Base-by-base conservation (phyloP, 2,329 filamentous ascomycete species). In the Chrysoporthe cubensis region DNA sequence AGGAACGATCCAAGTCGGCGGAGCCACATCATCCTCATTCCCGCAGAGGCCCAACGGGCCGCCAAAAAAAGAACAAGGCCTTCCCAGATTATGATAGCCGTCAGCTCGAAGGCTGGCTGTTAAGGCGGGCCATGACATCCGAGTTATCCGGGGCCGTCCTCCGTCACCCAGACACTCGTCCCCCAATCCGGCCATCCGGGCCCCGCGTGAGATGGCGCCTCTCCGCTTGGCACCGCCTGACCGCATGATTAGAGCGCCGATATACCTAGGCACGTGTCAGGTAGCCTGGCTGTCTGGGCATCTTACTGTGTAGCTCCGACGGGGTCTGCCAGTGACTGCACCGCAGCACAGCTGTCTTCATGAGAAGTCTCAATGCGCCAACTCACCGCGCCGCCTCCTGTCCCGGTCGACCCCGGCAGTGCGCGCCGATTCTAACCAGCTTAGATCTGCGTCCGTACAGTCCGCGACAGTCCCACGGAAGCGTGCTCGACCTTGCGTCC, bases 51-150 rank as follows among this genome's bases (percentile, higher is more conserved):
- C 4, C 50, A 54, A 3, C 11, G 7, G 3, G 21, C 5, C 21
- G 13, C 50, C 50, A 54, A 54, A 54, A 54, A 54, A 54, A 54
- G 50, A 54, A 8, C 44, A 26, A 16, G 50, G 21, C 50, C 26
- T 54, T 14, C 50, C 26, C 50, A 54, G 7, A 54, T 54, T 34
- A 32, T 54, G 50, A 54, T 54, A 16, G 50, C 50, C 13, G 50
- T 54, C 50, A 54, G 50, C 50, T 16, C 21, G 32, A 54, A 16
- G 56, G 56, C 26, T 26, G 26, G 26, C 26, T 26, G 26, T 26
- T 26, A 26, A 42, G 52, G 52, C 16, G 13, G 26, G 52, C 52
- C 13, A 21, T 7, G 13, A 16, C 50, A 54, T 54, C 59, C 59
- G 26, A 61, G 18, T 57, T 57, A 61, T 18, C 21, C 58, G 40